A percentile compares a stretch with the other conserved stretches of the same genome.
These are phyloP conservation scores for Cladosporium sp. DNA, from an alignment of 2,329 filamentous ascomycete species.

Conservation along the genomic window DNA sequence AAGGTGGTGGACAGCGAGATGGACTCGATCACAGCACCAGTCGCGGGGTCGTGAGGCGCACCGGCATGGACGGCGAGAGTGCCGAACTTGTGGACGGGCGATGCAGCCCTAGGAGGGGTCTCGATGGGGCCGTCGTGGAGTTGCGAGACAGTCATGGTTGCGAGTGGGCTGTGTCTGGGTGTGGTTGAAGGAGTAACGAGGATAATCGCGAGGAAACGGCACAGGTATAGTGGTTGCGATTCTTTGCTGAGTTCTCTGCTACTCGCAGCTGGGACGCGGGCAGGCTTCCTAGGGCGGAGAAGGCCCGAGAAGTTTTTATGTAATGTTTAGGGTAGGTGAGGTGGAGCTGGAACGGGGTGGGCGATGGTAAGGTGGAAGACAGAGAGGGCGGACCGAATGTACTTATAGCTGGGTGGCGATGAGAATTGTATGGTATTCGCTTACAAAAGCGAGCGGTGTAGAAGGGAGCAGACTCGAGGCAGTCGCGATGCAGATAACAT, in stretches of 20 bases:
- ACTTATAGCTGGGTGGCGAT: slow-evolving; percentile 6
- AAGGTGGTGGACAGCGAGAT: slow-evolving; percentile 97
- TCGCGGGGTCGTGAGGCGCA: slow-evolving; percentile 82
- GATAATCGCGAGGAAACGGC: background rate
- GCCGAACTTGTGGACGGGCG: slow-evolving; percentile 78
- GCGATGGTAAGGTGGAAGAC: background rate
- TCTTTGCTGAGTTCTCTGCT: slow-evolving; percentile 12
- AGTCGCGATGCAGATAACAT: background rate
- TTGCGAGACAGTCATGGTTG: slow-evolving; percentile 29
- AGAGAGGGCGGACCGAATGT: background rate
- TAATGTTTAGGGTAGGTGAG: slow-evolving; percentile 3
- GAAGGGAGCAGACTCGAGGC: background rate
- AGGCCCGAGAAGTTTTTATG: slow-evolving; percentile 18
- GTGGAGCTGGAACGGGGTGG: slow-evolving; percentile 1
- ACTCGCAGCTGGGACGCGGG: background rate
- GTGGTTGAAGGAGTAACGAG: background rate
- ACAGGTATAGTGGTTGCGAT: background rate
- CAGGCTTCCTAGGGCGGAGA: slow-evolving; percentile 14
- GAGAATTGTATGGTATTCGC: background rate
- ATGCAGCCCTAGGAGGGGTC: slow-evolving; percentile 71
- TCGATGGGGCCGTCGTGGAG: slow-evolving; percentile 53
- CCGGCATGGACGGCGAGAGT: slow-evolving; percentile 95
- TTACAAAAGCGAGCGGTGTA: slow-evolving; percentile 13
- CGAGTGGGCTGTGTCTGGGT: background rate
- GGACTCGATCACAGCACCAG: slow-evolving; percentile 92